A percentile compares a stretch with the other conserved stretches of the same genome.
Evolutionary conservation across 129 eudicot genomes (phyloP).

Genomic region (Artemisia tridentata): DNA sequence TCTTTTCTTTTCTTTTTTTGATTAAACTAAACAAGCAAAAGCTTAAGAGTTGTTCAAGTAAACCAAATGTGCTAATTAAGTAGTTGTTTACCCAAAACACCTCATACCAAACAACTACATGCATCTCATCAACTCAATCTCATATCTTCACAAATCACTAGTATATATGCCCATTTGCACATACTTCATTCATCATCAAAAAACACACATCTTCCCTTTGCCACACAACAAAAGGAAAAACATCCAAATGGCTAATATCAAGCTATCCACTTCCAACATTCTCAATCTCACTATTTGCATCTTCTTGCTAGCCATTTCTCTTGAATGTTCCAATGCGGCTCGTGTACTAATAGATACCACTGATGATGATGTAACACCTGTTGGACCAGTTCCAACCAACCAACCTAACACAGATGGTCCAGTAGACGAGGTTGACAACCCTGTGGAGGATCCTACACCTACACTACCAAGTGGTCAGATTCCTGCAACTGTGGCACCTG

Average conservation of each 20-base stretch:
- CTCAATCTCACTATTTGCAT: slow-evolving; percentile 53
- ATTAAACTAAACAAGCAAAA: slow-evolving; percentile 9
- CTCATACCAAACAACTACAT: slow-evolving; percentile 35
- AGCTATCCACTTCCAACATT: slow-evolving; percentile 28
- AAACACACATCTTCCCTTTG: slow-evolving; percentile 21
- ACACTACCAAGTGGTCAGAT: slow-evolving; percentile 27
- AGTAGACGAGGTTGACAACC: slow-evolving; percentile 24
- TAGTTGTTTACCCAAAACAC: slow-evolving; percentile 41
- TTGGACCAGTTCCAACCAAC: slow-evolving; percentile 31
- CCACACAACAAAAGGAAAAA: background rate
- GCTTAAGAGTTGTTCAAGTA: slow-evolving; percentile 23
- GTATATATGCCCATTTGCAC: slow-evolving; percentile 18
- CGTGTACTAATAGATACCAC: slow-evolving; percentile 49
- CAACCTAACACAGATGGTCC: slow-evolving; percentile 27
- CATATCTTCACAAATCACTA: slow-evolving; percentile 9
- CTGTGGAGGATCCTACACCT: slow-evolving; percentile 27
- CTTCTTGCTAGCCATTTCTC: slow-evolving; percentile 48
- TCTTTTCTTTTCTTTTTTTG: background rate
- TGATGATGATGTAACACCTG: slow-evolving; percentile 15
- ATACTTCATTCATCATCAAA: slow-evolving; percentile 19
- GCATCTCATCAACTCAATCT: slow-evolving; percentile 29
- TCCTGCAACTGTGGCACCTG: slow-evolving; percentile 34
- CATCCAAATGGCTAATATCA: slow-evolving; percentile 24
- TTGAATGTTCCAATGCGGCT: slow-evolving; percentile 51
- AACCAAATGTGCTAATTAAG: slow-evolving; percentile 25